Evolutionary conservation across 2,329 filamentous ascomycete species (phyloP).

Genomic region (Aspergillus viridinutans): DNA sequence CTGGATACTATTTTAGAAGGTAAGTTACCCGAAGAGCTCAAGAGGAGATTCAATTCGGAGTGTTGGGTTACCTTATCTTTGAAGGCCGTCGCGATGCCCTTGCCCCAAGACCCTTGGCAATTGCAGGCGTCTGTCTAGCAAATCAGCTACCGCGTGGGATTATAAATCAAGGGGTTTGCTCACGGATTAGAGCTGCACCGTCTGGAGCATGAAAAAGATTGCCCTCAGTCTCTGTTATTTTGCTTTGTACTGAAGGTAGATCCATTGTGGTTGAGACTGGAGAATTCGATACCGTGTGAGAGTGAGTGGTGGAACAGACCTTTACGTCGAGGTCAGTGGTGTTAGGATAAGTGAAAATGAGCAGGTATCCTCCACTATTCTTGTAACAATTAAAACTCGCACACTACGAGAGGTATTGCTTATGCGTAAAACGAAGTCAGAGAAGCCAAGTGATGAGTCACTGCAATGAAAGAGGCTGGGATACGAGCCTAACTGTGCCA

Average conservation of each 20-base stretch:
- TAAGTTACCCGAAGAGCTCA: conserved; percentile 1
- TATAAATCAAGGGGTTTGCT: conserved; percentile 3
- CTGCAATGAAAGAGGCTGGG: background rate
- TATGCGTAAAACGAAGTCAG: background rate
- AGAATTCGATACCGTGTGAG: background rate
- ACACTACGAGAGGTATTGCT: background rate
- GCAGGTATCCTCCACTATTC: too few species aligned
- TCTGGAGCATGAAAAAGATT: conserved; percentile 53
- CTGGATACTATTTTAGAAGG: conserved; percentile 42
- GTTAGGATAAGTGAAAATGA: background rate
- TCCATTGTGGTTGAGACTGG: background rate
- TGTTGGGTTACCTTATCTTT: conserved; percentile 28
- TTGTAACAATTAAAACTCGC: background rate
- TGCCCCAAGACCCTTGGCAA: conserved; percentile 53
- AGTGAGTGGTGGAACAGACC: background rate
- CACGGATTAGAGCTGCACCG: conserved; percentile 49
- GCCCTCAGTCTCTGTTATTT: conserved; percentile 35
- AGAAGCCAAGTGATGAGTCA: background rate
- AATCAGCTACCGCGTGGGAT: background rate
- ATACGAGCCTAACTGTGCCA: background rate
- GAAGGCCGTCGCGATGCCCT: conserved; percentile 55
- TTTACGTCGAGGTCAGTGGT: too few species aligned
- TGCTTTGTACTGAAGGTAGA: background rate
- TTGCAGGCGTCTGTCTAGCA: conserved; percentile 53
- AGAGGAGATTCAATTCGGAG: background rate